Base-by-base conservation (phyloP, 2,329 filamentous ascomycete species). In the Albophoma yamanashiensis region DNA sequence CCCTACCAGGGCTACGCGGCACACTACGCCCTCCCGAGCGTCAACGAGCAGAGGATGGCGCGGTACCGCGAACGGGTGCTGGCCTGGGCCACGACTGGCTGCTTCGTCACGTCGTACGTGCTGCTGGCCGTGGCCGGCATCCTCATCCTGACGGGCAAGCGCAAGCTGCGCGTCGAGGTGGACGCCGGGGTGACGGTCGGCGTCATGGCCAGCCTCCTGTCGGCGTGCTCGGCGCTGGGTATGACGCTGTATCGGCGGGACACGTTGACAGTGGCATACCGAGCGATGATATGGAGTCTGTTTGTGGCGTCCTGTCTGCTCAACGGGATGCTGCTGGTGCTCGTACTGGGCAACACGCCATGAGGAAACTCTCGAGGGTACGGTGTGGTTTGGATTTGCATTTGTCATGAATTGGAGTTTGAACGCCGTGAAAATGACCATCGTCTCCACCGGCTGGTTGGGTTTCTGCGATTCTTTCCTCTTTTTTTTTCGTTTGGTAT, bases 111-210 rank as follows among this genome's bases (percentile, higher is more conserved):
- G 0, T 82, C 89, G 0, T 79, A 87, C 42, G 71, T 86, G 8
- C 79, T 93, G 11, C 79, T 91, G 42, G 71, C 81, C 56, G 80
- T 93, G 39, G 83, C 88, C 0, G 79, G 79, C 43, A 78, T 88
- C 12, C 80, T 94, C 43, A 83, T 89, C 39, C 74, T 78, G 17
- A 89, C 89, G 1, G 89, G 89, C 11, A 80, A 83, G 55, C 86
- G 85, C 68, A 88, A 83, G 70, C 78, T 88, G 64, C 79, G 82
- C 5, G 78, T 85, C n/a, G 85, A 90, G 70, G 89, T 93, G 4
- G 88, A 92, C 66, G 83, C 83, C 0, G 89, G 86, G 11, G 87
- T 89, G 2, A 79, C 89, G 1, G 78, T 90, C 47, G 89, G 88
- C 12, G 85, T 88, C 20, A 79, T 89, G 39, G 78, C 83, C 38